Evolutionary conservation across 805 yeast species (phyloP), one percentile per base, ranked within the genome.

Genomic region (Metschnikowia kofuensis): DNA sequence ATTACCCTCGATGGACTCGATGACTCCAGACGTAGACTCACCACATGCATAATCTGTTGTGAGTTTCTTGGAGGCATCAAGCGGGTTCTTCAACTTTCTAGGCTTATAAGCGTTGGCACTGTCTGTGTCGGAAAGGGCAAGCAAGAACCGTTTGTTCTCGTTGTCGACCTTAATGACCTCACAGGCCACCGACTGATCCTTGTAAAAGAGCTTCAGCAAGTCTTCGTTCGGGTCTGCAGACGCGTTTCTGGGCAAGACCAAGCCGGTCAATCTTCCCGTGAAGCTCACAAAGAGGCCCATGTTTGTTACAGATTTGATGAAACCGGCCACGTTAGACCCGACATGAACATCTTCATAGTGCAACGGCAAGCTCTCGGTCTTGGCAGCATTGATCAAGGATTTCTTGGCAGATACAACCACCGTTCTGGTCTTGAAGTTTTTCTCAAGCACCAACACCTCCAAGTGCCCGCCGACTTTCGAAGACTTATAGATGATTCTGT

Each of bases 221-320:
- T 83, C 85, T 10, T 76, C 81, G 29, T 53, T 51, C 38, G 72
- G 76, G 43, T 76, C 75, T 32, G 78, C 79, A 6, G 82, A 74
- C 21, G 87, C 87, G 57, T 84, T 82, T 61, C 84, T 82, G 48
- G 91, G 87, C 52, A 88, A 77, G 4, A 89, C 86, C 54, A 92
- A 76, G 45, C 97, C 98, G 31, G 89, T 87, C 54, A 92, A 78
- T 46, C 78, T 80, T 54, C 87, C 85, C 48, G 84, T 89, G 67
- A 92, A 92, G 0, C 85, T 79, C 49, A 92, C 86, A 63, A 92
- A 92, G 11, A 89, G 73, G 55, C 98, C 98, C 62, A 77, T 77
- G 40, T 76, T 77, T n/a, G 95, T 87, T 15, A 85, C 80, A 15
- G 90, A 84, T 56, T 82, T 85, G 36, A 92, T 81, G 63, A 75